phyloP scores from a whole-genome alignment of 768 basidiomycete species.

The Kwoniella pini region DNA sequence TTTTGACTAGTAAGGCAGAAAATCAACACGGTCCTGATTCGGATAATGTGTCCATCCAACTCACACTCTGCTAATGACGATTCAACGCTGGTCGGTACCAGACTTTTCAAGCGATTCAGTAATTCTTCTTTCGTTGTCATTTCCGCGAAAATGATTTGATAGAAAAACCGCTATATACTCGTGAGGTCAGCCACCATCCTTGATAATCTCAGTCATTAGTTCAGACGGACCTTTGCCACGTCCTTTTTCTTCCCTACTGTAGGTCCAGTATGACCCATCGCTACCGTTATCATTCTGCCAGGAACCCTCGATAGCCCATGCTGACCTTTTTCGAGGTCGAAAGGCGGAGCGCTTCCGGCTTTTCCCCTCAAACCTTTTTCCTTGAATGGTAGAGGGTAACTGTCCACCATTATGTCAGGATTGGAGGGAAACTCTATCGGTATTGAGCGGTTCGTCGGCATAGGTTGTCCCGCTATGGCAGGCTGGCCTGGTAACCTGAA shows the following conservation, averaged over 20 bases:
- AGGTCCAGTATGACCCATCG: conserved; percentile 48
- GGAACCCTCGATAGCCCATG: conserved; percentile 29
- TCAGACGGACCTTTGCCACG: conserved; percentile 50
- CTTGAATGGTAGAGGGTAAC: conserved; percentile 34
- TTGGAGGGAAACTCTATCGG: conserved; percentile 50
- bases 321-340: conserved; percentile 39
- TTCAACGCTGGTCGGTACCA: conserved; percentile 65
- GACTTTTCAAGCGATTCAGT: conserved; percentile 68
- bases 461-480: conserved; percentile 12
- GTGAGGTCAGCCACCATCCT: not conserved
- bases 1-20: conserved; percentile 6
- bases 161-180: conserved; percentile 71
- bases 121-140: conserved; percentile 69
- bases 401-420: conserved; percentile 46
- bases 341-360: conserved; percentile 50
- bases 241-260: conserved; percentile 54
- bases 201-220: not conserved
- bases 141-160: conserved; percentile 82
- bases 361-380: conserved; percentile 51
- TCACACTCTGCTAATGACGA: conserved; percentile 71
- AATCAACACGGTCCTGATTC: conserved; percentile 6
- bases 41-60: conserved; percentile 37
- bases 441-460: conserved; percentile 24
- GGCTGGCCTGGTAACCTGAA: conserved; percentile 37
- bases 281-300: conserved; percentile 29